Base-by-base conservation (phyloP, 179 eudicot species). In the Corrigiola litoralis region DNA sequence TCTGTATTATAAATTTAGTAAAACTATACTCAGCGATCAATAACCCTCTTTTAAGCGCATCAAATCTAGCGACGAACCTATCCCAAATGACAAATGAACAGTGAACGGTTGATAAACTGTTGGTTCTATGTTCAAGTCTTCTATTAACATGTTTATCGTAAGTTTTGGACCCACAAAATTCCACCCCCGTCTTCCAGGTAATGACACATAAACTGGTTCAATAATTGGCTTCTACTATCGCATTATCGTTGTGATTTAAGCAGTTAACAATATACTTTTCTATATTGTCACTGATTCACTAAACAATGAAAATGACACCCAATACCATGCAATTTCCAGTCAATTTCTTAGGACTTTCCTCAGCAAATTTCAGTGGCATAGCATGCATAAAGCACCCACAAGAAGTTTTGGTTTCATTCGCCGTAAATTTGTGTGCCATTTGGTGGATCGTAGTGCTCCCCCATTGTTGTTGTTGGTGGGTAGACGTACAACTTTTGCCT, bases 301-400 rank as follows among this genome's bases (percentile, higher is more conserved):
- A 23, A 25, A 18, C 18, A 31, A 6, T 24, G 65, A 58, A 57
- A 68, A 46, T n/a, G 72, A 68, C 58, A 17, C 14, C 28, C 48
- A 34, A 47, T 25, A 59, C 34, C 13, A 28, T 49, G 72, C 51
- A 68, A 47, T 59, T 68, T 49, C 49, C 44, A 68, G 18, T 57
- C 46, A 12, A 57, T 57, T 67, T 67, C 71, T 13, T 9, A 57
- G 36, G 61, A 52, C 58, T 10, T 27, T 45, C 1, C 4, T 37
- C 55, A 54, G 56, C 63, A 56, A 56, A 25, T 55, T 14, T 58
- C 28, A 33, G n/a, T n/a, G n/a, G n/a, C 32, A 56, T 44, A 31
- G 34, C 45, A 56, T 37, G 45, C 52, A 32, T 34, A 40, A 40
- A 17, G 48, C 25, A 18, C 46, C n/a, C 10, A 28, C 57, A 10